Percentiles rank a stretch among this genome's conserved stretches.
Conservation (phyloP, 345 rosid species). For the Ceriops zippeliana region DNA sequence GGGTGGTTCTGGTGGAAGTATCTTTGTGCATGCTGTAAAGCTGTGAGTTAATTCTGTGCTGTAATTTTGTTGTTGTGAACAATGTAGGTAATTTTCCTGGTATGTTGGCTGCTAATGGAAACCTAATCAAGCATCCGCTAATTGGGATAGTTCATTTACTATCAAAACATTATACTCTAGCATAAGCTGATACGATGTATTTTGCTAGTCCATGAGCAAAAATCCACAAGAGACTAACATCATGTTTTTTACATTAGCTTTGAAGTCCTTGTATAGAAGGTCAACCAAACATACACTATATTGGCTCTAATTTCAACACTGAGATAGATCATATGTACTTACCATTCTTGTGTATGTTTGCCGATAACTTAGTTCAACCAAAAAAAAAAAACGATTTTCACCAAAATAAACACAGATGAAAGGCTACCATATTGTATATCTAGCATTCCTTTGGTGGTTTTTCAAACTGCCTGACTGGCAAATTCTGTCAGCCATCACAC, state of each 20-base stretch:
- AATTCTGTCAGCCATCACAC: background rate
- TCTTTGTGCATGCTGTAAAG: constrained; percentile 56
- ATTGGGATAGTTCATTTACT: background rate
- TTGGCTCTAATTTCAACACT: too few relatives aligned
- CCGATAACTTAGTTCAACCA: too few relatives aligned
- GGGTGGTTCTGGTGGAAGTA: constrained; percentile 99
- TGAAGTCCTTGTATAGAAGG: too few relatives aligned
- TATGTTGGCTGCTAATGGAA: constrained; percentile 5
- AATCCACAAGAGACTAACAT: too few relatives aligned
- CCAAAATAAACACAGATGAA: too few relatives aligned
- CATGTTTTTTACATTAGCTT: too few relatives aligned
- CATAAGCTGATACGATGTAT: background rate
- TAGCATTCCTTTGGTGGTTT: background rate
- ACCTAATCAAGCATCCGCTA: background rate
- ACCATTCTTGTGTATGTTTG: too few relatives aligned
- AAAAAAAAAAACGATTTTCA: too few relatives aligned
- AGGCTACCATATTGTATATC: background rate
- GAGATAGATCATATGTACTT: too few relatives aligned
- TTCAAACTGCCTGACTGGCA: background rate
- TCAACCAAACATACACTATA: too few relatives aligned
- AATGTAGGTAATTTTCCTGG: background rate
- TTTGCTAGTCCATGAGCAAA: too few relatives aligned
- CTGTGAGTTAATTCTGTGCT: constrained; percentile 51
- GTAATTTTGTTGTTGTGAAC: background rate
- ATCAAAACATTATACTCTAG: background rate